phyloP scores from a whole-genome alignment of 148 eudicot genomes.

The Rhododendron mucronatum region DNA sequence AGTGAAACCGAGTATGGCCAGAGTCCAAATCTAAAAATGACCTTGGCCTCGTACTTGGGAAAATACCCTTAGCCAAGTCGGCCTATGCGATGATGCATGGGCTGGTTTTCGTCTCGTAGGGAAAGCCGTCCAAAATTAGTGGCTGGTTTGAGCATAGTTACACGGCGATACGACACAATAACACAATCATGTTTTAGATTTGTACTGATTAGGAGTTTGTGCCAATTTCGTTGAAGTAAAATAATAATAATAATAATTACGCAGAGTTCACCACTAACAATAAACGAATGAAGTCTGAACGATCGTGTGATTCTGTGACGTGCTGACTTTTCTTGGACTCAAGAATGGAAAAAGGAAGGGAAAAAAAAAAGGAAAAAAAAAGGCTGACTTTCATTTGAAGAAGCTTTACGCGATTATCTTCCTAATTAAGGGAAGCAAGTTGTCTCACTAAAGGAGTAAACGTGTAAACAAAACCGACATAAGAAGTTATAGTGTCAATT shows the following conservation, averaged over 20 bases:
- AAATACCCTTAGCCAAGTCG: not conserved
- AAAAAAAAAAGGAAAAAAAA: too few relatives aligned
- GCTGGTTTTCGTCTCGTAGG: not conserved
- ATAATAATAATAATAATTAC: too few relatives aligned
- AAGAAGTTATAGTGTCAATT: not conserved
- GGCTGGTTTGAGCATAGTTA: too few relatives aligned
- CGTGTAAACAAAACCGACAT: not conserved
- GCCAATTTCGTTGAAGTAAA: too few relatives aligned
- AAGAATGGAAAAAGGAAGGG: too few relatives aligned
- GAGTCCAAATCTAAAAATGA: not conserved
- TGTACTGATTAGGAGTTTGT: too few relatives aligned
- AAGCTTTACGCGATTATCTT: not conserved
- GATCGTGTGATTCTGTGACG: not conserved
- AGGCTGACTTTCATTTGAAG: not conserved
- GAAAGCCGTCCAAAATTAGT: not conserved
- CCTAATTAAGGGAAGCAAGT: not conserved
- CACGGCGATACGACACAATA: too few relatives aligned
- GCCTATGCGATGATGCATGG: not conserved
- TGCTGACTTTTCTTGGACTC: too few relatives aligned
- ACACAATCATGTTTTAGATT: too few relatives aligned
- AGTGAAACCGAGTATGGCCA: not conserved
- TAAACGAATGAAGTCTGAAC: not conserved
- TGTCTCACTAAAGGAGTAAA: not conserved
- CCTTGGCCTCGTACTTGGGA: too few relatives aligned
- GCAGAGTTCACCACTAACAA: too few relatives aligned